Evolutionary conservation across 371 early-diverging fungal genomes (phyloP).

Genomic region (Blakeslea trispora): DNA sequence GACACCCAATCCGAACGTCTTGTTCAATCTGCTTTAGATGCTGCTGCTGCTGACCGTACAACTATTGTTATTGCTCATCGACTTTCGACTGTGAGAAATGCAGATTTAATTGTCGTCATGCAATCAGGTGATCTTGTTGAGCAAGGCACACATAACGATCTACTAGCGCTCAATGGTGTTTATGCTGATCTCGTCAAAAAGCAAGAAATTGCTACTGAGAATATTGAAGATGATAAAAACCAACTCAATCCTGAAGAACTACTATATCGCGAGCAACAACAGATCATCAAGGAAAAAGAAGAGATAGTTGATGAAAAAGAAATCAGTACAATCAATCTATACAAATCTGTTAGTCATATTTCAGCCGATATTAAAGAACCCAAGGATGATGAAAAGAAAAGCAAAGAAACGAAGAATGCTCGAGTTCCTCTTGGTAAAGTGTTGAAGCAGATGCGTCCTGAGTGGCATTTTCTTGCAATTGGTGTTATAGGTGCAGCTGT

Average conservation of each 20-base stretch:
- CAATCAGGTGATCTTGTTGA: conserved; percentile 70
- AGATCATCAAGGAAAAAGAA: conserved; percentile 14
- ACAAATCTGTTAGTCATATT: conserved; percentile 24
- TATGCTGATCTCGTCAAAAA: conserved; percentile 55
- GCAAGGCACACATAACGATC: conserved; percentile 65
- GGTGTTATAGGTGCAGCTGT: conserved; percentile 49
- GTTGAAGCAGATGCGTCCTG: conserved; percentile 24
- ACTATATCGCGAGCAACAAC: conserved; percentile 34
- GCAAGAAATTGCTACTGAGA: conserved; percentile 47
- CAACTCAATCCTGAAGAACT: conserved; percentile 22
- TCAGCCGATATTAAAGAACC: conserved; percentile 38
- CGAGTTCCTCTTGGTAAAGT: conserved; percentile 13
- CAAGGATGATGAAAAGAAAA: conserved; percentile 44
- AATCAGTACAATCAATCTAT: conserved; percentile 18
- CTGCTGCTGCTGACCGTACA: conserved; percentile 71
- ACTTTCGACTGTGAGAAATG: conserved; percentile 72
- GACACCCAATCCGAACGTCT: conserved; percentile 76
- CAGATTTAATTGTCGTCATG: conserved; percentile 81
- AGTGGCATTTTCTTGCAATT: conserved; percentile 34
- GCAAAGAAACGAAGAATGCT: conserved; percentile 32
- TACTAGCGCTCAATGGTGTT: conserved; percentile 48
- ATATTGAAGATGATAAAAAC: conserved; percentile 11
- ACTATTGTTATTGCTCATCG: conserved; percentile 92
- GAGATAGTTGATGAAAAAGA: conserved; percentile 2
- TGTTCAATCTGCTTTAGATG: conserved; percentile 79